A percentile compares a stretch with the other conserved stretches of the same genome.
phyloP scores from a whole-genome alignment of 2,329 filamentous ascomycete species.

The Xylariales sp. region DNA sequence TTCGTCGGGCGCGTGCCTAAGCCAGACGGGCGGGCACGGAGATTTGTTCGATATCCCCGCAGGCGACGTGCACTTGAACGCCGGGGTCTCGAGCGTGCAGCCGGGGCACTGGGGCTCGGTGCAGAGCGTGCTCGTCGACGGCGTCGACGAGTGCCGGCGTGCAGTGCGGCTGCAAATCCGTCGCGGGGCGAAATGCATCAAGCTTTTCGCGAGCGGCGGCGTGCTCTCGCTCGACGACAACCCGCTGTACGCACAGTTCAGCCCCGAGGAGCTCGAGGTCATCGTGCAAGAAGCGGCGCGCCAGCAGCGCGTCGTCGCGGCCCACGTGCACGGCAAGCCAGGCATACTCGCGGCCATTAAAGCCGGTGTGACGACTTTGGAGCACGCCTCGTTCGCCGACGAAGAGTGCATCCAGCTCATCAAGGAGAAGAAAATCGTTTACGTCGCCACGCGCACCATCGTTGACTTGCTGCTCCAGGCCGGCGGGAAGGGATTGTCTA shows the following conservation, averaged over 20 bases:
- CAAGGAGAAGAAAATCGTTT: conserved; percentile 52
- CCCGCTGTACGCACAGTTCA: conserved; percentile 54
- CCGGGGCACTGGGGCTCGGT: conserved; percentile 50
- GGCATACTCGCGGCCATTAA: conserved; percentile 54
- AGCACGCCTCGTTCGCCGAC: conserved; percentile 57
- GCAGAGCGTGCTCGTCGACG: conserved; percentile 51
- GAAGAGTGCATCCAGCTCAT: conserved; percentile 56
- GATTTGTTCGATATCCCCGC: conserved; percentile 53
- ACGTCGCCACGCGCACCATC: conserved; percentile 55
- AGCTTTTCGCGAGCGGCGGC: conserved; percentile 55
- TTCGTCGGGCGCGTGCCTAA: conserved; percentile 49
- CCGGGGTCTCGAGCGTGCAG: conserved; percentile 49
- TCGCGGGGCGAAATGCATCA: conserved; percentile 55
- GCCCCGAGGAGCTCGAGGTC: conserved; percentile 52
- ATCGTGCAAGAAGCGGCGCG: conserved; percentile 55
- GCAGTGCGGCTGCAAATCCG: conserved; percentile 56
- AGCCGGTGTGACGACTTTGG: conserved; percentile 54
- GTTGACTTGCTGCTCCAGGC: conserved; percentile 50
- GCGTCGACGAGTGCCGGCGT: conserved; percentile 55
- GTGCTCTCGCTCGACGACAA: conserved; percentile 56
- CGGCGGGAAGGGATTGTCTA: conserved; percentile 51
- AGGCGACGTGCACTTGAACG: conserved; percentile 50
- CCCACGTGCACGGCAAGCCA: conserved; percentile 56
- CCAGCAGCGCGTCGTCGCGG: conserved; percentile 53
- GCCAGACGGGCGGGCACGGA: conserved; percentile 52